Base-by-base conservation (phyloP, 768 basidiomycete species). In the Pleurotus ostreatus region DNA sequence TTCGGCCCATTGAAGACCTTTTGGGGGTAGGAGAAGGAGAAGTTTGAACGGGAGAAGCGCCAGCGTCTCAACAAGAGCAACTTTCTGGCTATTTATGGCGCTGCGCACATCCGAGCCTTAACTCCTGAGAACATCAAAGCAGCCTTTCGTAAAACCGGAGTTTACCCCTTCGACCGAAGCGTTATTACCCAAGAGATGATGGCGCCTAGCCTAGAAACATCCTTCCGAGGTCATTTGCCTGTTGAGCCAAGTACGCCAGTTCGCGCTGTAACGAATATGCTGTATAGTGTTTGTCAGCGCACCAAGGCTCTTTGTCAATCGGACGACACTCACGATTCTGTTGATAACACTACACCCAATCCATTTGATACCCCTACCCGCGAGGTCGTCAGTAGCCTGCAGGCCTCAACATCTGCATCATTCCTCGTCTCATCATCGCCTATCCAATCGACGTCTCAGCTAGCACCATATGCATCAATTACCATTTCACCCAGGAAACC, bases 21-120 rank as follows among this genome's bases (percentile, higher is more conserved):
- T 53, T 63, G 59, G 60, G 54, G 55, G 2, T 26, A 63, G 15
- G 62, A 57, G 55, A 59, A 60, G 30, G 25, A 55, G 6, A 13
- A 46, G 38, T 69, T 40, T 13, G 53, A 63, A 55, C 46, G 57
- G 15, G 25, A 51, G 23, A 63, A 51, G 12, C 48, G 59, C 6
- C 52, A 58, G 38, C 54, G 49, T 7, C 57, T 73, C 22, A 59
- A 54, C 9, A 72, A 72, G 54, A 44, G 41, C 18, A 73, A 71
- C 51, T 74, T 73, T 48, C 46, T 69, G 1, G 8, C 48, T 0
- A 55, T 69, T 1, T 69, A 69, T 54, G 58, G 26, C 16, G 1
- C 12, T 4, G 64, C 59, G 0, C 59, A 62, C 49, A n/a, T 47
- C 18, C 43, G 47, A 13, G 57, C 59, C 12, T 51, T 62, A n/a